phyloP scores from a whole-genome alignment of 805 yeast genomes.

The Kuraishia molischiana region DNA sequence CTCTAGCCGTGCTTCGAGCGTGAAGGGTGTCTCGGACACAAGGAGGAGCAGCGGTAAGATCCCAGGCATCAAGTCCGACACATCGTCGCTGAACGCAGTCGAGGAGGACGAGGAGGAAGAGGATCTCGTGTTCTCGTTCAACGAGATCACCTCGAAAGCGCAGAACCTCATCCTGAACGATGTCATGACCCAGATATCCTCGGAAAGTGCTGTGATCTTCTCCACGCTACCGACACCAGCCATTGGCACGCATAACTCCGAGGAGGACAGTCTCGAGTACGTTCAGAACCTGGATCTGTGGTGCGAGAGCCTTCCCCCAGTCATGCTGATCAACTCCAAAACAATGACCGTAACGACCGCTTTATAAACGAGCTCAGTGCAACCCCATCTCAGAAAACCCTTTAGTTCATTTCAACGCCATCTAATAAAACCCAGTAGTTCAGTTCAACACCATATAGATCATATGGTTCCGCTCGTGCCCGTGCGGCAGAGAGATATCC shows the following conservation, averaged over 20 bases:
- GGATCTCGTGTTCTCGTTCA: slow-evolving; percentile 37
- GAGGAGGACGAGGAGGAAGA: slow-evolving; percentile 8
- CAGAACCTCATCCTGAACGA: slow-evolving; percentile 87
- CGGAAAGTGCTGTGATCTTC: slow-evolving; percentile 63
- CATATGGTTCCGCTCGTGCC: too few species aligned
- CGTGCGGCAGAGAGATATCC: too few species aligned
- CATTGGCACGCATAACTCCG: slow-evolving; percentile 68
- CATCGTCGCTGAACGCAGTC: neutral
- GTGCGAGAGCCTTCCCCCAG: slow-evolving; percentile 78
- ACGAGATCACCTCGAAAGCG: slow-evolving; percentile 84
- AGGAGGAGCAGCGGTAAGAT: neutral
- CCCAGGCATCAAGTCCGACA: neutral
- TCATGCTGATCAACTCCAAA: slow-evolving; percentile 76
- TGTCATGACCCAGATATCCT: slow-evolving; percentile 60
- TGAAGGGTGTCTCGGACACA: neutral
- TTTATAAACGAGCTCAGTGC: slow-evolving; percentile 38
- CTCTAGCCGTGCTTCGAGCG: neutral
- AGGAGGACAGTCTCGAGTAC: slow-evolving; percentile 63
- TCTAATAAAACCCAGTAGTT: too few species aligned
- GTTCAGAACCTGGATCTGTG: slow-evolving; percentile 69
- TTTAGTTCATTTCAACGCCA: too few species aligned
- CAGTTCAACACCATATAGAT: too few species aligned
- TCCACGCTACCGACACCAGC: slow-evolving; percentile 88
- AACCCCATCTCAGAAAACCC: too few species aligned
- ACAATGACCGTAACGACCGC: slow-evolving; percentile 96